These are phyloP conservation scores for Sideroxylon spinosum DNA, from an alignment of 179 eudicot genomes.

Conservation along the genomic window DNA sequence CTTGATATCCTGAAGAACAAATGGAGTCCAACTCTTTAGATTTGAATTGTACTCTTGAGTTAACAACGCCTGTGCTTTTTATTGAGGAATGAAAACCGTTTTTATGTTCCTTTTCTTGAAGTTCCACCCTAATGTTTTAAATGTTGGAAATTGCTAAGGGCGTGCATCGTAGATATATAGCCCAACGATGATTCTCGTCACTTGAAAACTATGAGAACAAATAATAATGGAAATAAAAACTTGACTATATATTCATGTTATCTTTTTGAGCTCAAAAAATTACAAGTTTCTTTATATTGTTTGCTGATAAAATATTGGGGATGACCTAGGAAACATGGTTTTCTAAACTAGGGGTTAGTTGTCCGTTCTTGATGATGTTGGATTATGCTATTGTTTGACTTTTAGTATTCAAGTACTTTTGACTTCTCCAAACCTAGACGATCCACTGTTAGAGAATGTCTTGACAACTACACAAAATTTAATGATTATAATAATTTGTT, in stretches of 20 bases:
- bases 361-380: not conserved
- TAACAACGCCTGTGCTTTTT: conserved; percentile 14
- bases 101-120: not conserved
- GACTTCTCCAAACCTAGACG: conserved; percentile 96
- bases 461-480: not conserved
- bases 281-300: not conserved
- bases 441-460: conserved; percentile 84
- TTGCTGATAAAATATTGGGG: not conserved
- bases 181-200: too few species aligned
- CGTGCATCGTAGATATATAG: not conserved
- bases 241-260: not conserved
- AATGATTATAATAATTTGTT: not conserved
- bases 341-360: too few species aligned
- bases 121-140: not conserved
- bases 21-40: conserved; percentile 99
- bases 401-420: conserved; percentile 85
- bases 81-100: not conserved
- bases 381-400: conserved; percentile 12
- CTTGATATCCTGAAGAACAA: conserved; percentile 94
- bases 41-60: conserved; percentile 91
- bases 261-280: not conserved
- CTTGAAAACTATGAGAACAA: not conserved
- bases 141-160: not conserved
- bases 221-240: not conserved
- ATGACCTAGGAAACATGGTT: too few species aligned